A percentile compares a stretch with the other conserved stretches of the same genome.
Conservation (phyloP, 805 yeast genomes). For the Candida lessepsii region DNA sequence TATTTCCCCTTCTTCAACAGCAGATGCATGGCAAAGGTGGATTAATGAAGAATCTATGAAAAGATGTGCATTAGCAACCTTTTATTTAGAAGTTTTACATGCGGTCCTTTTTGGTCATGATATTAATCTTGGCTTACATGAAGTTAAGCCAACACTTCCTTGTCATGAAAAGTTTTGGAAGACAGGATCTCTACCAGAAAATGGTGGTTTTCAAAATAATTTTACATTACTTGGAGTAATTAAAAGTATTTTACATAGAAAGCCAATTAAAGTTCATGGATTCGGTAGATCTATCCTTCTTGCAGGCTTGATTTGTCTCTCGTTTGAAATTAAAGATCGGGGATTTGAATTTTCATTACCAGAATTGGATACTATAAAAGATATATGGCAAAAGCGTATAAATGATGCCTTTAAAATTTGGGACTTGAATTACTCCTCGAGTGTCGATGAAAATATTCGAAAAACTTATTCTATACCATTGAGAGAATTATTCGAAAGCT, state of each 20-base stretch:
- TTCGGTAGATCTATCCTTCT: slow-evolving; percentile 21
- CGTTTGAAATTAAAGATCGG: slow-evolving; percentile 19
- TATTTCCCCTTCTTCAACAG: slow-evolving; percentile 6
- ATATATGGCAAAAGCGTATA: slow-evolving; percentile 14
- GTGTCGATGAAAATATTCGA: slow-evolving; percentile 20
- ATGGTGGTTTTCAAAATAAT: slow-evolving; percentile 10
- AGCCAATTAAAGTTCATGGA: slow-evolving; percentile 17
- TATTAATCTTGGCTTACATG: slow-evolving; percentile 21
- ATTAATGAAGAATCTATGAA: slow-evolving; percentile 34
- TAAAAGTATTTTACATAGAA: slow-evolving; percentile 20
- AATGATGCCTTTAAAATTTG: slow-evolving; percentile 14
- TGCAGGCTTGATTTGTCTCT: slow-evolving; percentile 19
- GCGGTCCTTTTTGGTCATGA: slow-evolving; percentile 34
- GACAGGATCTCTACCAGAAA: slow-evolving; percentile 16
- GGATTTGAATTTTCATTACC: slow-evolving; percentile 21
- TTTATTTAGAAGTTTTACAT: slow-evolving; percentile 31
- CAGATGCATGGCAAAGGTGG: slow-evolving; percentile 26
- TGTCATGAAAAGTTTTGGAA: slow-evolving; percentile 26
- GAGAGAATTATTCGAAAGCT: slow-evolving; percentile 23
- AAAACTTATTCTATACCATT: slow-evolving; percentile 15
- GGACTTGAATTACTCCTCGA: slow-evolving; percentile 13
- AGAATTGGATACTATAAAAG: slow-evolving; percentile 17
- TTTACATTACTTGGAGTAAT: slow-evolving; percentile 22
- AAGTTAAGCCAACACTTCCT: slow-evolving; percentile 24
- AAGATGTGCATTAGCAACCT: slow-evolving; percentile 31